Evolutionary conservation across 2,329 filamentous ascomycete species (phyloP), one percentile per base, ranked within the genome.

Genomic region (Penicillium sp.): DNA sequence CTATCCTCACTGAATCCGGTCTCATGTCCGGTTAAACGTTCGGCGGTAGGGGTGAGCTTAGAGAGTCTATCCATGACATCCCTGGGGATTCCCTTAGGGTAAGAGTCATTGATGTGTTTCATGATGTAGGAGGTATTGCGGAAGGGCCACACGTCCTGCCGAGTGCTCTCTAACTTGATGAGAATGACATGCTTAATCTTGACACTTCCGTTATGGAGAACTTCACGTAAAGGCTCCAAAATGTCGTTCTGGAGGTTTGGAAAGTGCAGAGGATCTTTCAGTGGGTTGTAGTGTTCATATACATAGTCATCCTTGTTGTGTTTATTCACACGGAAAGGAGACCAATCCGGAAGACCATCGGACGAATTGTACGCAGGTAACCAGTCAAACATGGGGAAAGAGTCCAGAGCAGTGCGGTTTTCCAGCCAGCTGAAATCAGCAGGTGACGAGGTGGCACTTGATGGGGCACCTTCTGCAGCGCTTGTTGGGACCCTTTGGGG

Each of bases 71-170:
- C 42, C 35, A 60, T 31, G 9, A 64, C 69, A 1, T 67, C 62
- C 1, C 68, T 50, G 0, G 75, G 75, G 2, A 78, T 61, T 9
- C 70, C 56, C 5, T 67, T 56, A 11, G 43, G 43, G 43, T 67
- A 74, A 9, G 69, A 70, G 7, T 75, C 61, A 65, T 69, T 71
- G n/a, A 77, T 69, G 17, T 62, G 62, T 7, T 68, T 37, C 25
- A 71, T 48, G 19, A 68, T 53, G 2, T 72, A 73, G 4, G 69
- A 62, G 51, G 2, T 16, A 16, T 73, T 73, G 26, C 61, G 61
- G 37, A 79, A 59, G 0, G 77, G 77, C 33, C 78, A 79, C 1
- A 78, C 71, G 35, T 79, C 77, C 19, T 76, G 73, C 26, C 77
- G 68, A 4, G 75, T 78, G 44, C 76, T 77, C 50, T 79, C 77